Percentiles rank a stretch among this genome's conserved stretches.
Conservation (phyloP, 345 rosid genomes). For the Eucalyptus cloeziana region DNA sequence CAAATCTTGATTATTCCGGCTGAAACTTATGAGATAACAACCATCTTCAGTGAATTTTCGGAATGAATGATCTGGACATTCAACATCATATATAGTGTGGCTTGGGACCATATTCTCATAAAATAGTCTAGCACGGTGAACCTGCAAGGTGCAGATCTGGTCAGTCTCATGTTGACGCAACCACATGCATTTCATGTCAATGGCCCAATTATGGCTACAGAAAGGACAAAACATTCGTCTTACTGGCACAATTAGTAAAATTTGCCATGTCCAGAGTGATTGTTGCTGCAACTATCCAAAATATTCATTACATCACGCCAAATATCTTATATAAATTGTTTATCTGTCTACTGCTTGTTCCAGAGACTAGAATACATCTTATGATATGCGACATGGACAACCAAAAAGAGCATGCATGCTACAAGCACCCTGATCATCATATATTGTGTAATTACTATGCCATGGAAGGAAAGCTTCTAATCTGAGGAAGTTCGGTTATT, state of each 20-base stretch:
- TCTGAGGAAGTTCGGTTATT: not conserved
- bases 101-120: conserved; percentile 91
- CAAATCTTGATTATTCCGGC: conserved; percentile 75
- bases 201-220: not conserved
- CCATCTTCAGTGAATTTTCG: conserved; percentile 98
- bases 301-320: not conserved
- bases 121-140: conserved; percentile 66
- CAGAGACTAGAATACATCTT: not conserved
- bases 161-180: not conserved
- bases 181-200: not conserved
- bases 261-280: not conserved
- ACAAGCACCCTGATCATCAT: not conserved
- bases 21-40: conserved; percentile 79
- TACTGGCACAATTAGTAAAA: not conserved
- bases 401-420: not conserved
- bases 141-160: conserved; percentile 33
- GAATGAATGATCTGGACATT: conserved; percentile 80
- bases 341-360: not conserved
- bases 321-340: not conserved
- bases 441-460: not conserved
- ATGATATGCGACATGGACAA: not conserved
- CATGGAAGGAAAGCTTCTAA: not conserved
- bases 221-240: not conserved
- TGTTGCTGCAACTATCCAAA: not conserved
- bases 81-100: conserved; percentile 70